Evolutionary conservation across 2,329 filamentous ascomycete genomes (phyloP), one percentile per base, ranked within the genome.

Genomic region (Ilyonectria destructans): DNA sequence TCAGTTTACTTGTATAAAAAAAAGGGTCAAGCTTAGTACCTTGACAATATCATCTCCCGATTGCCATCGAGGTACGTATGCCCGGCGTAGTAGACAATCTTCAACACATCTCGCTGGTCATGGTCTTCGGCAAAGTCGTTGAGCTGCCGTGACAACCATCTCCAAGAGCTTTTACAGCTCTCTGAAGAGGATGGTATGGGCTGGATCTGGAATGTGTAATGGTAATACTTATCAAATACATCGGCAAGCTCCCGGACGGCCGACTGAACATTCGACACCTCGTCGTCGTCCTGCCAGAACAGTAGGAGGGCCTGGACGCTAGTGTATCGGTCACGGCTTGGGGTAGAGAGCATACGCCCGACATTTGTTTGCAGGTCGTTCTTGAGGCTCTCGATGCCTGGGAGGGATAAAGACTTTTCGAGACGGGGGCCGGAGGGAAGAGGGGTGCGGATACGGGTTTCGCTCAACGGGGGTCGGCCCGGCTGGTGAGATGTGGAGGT

Each of bases 81-180:
- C 7, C 88, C 88, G 15, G 83, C 85, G 72, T 90, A 90, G 75
- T 88, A 89, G 54, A 90, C 83, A 62, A 90, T 85, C 73, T 90
- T 90, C 63, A 90, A 76, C 21, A 87, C 84, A 71, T 90, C 87
- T 46, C 88, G 85, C 58, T 85, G 83, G 69, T 90, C 87, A 45
- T 82, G 82, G 29, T 85, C 83, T 62, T 87, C 86, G 54, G 86
- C 82, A 75, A 89, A 90, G 46, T 85, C 82, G 65, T 83, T 85
- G 29, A 89, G 83, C 52, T 82, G 83, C 17, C 84, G 80, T 4
- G 85, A 84, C 51, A 90, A 81, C 87, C 87, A 89, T 66, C 86
- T 82, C 81, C 83, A 87, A 4, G 87, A 83, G 75, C 82, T 87
- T 71, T 82, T 83, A 71, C 82, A 83, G 64, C 79, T 82, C 55